Conservation (phyloP, 1,284 basidiomycete species). For the Austroboletus novae-zelandiae region DNA sequence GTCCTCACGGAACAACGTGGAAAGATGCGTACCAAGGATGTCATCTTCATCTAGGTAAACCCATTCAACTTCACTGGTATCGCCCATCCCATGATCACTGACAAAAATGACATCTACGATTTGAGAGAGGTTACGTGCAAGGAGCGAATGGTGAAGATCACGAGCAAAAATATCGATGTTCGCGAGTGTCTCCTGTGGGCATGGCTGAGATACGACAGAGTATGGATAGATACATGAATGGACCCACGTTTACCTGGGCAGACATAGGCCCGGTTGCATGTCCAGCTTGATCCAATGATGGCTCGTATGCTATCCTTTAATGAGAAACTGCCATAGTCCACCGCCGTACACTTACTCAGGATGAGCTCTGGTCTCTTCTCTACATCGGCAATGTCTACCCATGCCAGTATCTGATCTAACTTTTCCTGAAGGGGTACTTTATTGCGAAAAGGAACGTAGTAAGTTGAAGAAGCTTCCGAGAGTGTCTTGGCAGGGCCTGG, state of each 20-base stretch:
- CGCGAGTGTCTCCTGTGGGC: conserved; percentile 56
- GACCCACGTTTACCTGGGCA: conserved; percentile 62
- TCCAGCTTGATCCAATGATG: conserved; percentile 78
- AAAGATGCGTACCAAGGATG: conserved; percentile 49
- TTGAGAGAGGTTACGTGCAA: conserved; percentile 71
- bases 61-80: conserved; percentile 72
- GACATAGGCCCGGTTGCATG: conserved; percentile 78
- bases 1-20: not conserved
- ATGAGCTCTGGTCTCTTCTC: conserved; percentile 75
- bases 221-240: not conserved
- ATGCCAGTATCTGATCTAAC: conserved; percentile 67
- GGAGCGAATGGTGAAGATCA: conserved; percentile 60
- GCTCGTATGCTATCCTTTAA: conserved; percentile 60
- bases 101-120: conserved; percentile 90
- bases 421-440: conserved; percentile 58
- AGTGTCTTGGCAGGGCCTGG: conserved; percentile 75
- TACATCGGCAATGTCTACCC: conserved; percentile 71
- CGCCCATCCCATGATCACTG: conserved; percentile 92
- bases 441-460: conserved; percentile 76
- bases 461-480: conserved; percentile 64
- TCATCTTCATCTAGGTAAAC: conserved; percentile 75
- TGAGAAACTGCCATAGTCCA: conserved; percentile 2
- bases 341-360: conserved; percentile 49
- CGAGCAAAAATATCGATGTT: conserved; percentile 77
- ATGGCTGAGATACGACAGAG: not conserved